Percentiles rank a stretch among this genome's conserved stretches.
Conservation (phyloP, 2,329 filamentous ascomycete genomes). For the Colletotrichum sp. region DNA sequence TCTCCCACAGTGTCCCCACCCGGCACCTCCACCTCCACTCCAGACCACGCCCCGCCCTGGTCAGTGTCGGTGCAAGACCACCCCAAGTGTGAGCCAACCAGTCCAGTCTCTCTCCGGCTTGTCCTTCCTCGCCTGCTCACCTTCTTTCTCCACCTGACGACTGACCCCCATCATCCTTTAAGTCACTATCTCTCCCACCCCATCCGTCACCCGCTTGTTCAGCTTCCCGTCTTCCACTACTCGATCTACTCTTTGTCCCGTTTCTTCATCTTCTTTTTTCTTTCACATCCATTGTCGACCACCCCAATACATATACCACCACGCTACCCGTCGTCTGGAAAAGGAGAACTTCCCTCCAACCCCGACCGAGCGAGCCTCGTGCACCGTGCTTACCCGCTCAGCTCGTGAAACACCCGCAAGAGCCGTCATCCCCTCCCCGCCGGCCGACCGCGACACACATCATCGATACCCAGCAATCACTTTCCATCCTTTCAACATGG, state of each 20-base stretch:
- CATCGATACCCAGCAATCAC: neutral
- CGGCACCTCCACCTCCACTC: slow-evolving; percentile 6
- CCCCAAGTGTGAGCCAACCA: neutral
- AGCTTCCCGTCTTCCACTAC: neutral
- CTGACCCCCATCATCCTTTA: slow-evolving; percentile 11
- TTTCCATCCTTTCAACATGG: neutral
- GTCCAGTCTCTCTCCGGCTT: neutral
- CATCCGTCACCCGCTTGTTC: neutral
- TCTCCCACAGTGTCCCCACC: neutral
- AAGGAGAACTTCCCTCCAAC: neutral
- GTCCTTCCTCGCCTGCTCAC: slow-evolving; percentile 18
- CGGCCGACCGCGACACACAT: slow-evolving; percentile 11
- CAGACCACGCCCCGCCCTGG: neutral
- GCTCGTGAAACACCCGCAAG: slow-evolving; percentile 18
- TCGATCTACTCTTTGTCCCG: neutral
- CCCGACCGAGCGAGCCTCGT: slow-evolving; percentile 17
- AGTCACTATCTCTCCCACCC: slow-evolving; percentile 18
- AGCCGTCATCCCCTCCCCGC: slow-evolving; percentile 17
- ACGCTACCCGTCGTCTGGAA: neutral
- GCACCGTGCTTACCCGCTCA: slow-evolving; percentile 16
- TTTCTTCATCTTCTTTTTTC: neutral
- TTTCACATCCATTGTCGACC: slow-evolving; percentile 28
- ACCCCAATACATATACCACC: slow-evolving; percentile 46
- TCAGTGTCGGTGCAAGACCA: neutral
- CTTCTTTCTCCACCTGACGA: slow-evolving; percentile 17